These are phyloP conservation scores for Amoeboaphelidium protococcarum DNA, from an alignment of 371 early-diverging fungal species.

Conservation along the genomic window DNA sequence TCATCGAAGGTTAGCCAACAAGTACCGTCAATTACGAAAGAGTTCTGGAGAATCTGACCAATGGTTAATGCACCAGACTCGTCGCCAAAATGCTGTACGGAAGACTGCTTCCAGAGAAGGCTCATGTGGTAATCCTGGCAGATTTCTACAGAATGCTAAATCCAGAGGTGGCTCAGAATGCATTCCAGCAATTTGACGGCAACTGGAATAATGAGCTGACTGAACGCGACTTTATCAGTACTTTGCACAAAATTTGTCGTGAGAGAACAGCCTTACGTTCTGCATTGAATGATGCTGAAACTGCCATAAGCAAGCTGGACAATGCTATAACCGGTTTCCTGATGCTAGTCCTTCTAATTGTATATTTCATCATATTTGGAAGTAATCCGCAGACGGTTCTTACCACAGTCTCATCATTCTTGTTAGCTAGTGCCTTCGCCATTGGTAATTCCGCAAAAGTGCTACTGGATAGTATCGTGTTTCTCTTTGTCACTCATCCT, in stretches of 20 bases:
- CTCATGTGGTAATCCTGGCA: not conserved
- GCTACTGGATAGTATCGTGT: constrained; percentile 1
- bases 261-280: not conserved
- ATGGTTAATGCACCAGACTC: not conserved
- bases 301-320: not conserved
- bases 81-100: not conserved
- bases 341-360: not conserved
- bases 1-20: not conserved
- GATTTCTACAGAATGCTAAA: not conserved
- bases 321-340: not conserved
- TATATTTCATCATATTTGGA: not conserved
- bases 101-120: not conserved
- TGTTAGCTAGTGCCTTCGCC: not conserved
- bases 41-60: not conserved
- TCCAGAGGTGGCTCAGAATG: not conserved
- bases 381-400: not conserved
- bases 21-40: not conserved
- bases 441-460: not conserved
- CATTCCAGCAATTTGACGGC: not conserved
- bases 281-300: not conserved
- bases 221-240: not conserved
- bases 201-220: not conserved
- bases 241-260: not conserved
- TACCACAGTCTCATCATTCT: not conserved
- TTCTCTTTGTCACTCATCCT: constrained; percentile 2